Evolutionary conservation across 345 rosid species (phyloP).

Genomic region (Gossypium turneri): DNA sequence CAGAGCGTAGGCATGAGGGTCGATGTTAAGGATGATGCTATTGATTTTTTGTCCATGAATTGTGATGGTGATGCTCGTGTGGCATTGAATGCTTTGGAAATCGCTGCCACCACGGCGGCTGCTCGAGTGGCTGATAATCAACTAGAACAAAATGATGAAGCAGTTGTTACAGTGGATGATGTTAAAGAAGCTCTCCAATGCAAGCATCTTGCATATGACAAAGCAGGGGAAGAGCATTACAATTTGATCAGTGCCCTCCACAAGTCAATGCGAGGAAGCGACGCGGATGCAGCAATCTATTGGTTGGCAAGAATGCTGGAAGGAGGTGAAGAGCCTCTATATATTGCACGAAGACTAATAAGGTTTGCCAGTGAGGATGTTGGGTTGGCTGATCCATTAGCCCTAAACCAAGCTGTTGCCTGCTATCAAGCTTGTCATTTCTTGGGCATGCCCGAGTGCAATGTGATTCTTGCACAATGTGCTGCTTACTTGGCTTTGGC

Average conservation of each 20-base stretch:
- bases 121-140: conserved; percentile 24
- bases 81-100: conserved; percentile 69
- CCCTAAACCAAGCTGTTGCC: conserved; percentile 76
- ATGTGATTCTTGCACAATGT: conserved; percentile 78
- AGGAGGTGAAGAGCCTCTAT: conserved; percentile 84
- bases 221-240: conserved; percentile 80
- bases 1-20: conserved; percentile 29
- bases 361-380: conserved; percentile 89
- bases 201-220: conserved; percentile 79
- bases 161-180: conserved; percentile 47
- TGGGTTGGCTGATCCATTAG: conserved; percentile 71
- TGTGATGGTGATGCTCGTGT: conserved; percentile 88
- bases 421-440: conserved; percentile 92
- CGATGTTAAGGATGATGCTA: conserved; percentile 39
- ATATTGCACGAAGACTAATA: conserved; percentile 72
- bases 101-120: conserved; percentile 58
- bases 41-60: conserved; percentile 51
- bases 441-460: conserved; percentile 79
- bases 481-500: conserved; percentile 76
- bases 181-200: conserved; percentile 78
- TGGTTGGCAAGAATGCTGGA: conserved; percentile 85
- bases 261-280: conserved; percentile 82
- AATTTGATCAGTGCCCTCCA: conserved; percentile 79
- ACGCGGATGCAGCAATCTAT: conserved; percentile 74
- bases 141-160: conserved; percentile 13